phyloP scores from a whole-genome alignment of 1,139 yeast genomes.

The Lodderomyces elongisporus region DNA sequence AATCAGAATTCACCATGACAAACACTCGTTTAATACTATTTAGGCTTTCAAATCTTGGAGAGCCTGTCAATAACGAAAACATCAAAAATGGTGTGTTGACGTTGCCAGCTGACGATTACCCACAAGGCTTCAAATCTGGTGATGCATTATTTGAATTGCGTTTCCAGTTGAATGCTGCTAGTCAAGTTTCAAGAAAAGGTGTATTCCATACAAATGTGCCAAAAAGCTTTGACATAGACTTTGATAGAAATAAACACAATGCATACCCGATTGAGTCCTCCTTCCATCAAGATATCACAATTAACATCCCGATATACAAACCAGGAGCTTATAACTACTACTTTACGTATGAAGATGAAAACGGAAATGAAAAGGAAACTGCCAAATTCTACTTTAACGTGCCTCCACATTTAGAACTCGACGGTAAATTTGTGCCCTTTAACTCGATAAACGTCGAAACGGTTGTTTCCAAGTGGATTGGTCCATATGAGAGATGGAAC shows the following conservation, averaged over 20 bases:
- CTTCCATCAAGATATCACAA: conserved; percentile 55
- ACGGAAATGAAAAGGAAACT: conserved; percentile 31
- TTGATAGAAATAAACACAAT: conserved; percentile 53
- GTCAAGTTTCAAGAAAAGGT: conserved; percentile 67
- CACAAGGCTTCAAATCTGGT: conserved; percentile 30
- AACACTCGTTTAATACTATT: conserved; percentile 29
- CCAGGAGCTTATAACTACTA: conserved; percentile 82
- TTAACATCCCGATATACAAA: conserved; percentile 57
- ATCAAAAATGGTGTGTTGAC: conserved; percentile 56
- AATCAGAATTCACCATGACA: too few species aligned
- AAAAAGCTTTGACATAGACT: conserved; percentile 31
- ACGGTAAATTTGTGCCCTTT: conserved; percentile 57
- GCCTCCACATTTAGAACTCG: conserved; percentile 66
- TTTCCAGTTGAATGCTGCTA: conserved; percentile 69
- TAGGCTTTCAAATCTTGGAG: conserved; percentile 51
- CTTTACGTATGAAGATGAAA: conserved; percentile 33
- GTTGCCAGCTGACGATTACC: conserved; percentile 54
- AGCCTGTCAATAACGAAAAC: conserved; percentile 46
- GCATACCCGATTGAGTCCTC: conserved; percentile 42
- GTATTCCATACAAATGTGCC: conserved; percentile 75
- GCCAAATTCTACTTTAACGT: conserved; percentile 70
- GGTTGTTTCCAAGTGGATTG: conserved; percentile 89
- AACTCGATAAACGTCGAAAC: conserved; percentile 83
- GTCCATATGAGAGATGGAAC: conserved; percentile 62
- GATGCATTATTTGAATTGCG: conserved; percentile 52